Base-by-base conservation (phyloP, 768 basidiomycete species). In the Sistotremastrum niveocremeum region DNA sequence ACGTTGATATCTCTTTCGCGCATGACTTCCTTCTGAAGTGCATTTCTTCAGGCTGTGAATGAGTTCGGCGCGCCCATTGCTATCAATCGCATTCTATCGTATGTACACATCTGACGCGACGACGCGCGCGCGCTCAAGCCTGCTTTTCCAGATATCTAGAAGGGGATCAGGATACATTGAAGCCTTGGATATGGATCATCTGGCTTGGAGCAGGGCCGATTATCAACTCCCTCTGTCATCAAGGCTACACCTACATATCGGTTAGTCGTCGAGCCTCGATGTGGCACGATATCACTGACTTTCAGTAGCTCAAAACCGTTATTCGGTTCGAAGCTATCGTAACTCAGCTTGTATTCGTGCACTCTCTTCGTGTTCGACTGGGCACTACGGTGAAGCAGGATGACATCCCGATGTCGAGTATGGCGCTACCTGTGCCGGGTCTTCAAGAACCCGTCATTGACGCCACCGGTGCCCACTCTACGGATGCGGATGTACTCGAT, bases 381-480 rank as follows among this genome's bases (percentile, higher is more conserved):
- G 74, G 71, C 45, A 69, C 76, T n/a, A 73, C 70, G 78, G 31
- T 74, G 84, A 38, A 70, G 81, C 34, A 66, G 79, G 62, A 75
- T 71, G 46, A 68, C 76, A 2, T 20, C 2, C 20, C 20, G 20
- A 20, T 2, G 20, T 20, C 20, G 20, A 20, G 20, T 20, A 20
- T 20, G 1, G 20, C 20, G 2, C 2, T 20, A 20, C 20, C 20
- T 1, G 20, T 20, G 2, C 20, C 20, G 20, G 20, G 20, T 20
- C 20, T 20, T 20, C 20, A 20, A 20, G 39, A 45, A n/a, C 46
- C 52, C 7, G 53, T 47, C 2, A 56, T 55, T 7, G 57, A 56
- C 10, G 52, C 46, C 11, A 52, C 56, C 2, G 51, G 47, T 6
- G 47, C 38, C 4, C 44, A 45, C 40, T 54, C 56, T 11, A 59